Evolutionary conservation across 2,329 filamentous ascomycete species (phyloP).

Genomic region (Diaporthe amygdali): DNA sequence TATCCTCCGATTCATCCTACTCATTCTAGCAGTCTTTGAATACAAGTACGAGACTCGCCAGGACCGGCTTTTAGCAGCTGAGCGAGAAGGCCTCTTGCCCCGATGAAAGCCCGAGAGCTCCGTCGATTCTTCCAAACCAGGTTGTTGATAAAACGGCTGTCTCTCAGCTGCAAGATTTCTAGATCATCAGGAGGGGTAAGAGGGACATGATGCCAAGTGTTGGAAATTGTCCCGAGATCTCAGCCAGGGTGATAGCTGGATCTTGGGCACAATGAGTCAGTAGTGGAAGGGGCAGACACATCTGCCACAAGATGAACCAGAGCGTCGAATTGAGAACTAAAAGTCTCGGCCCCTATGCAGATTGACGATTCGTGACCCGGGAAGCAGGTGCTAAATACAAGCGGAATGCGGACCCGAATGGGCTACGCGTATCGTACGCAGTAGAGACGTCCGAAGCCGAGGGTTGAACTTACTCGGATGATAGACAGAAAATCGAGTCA

Average conservation of each 20-base stretch:
- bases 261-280: background rate
- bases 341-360: background rate
- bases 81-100: constrained; percentile 13
- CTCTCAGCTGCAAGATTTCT: background rate
- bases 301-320: background rate
- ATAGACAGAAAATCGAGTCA: too few species aligned
- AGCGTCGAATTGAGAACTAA: background rate
- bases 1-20: constrained; percentile 11
- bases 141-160: background rate
- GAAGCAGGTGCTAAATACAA: background rate
- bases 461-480: too few species aligned
- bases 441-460: background rate
- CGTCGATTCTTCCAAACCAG: background rate
- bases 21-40: background rate
- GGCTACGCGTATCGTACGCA: background rate
- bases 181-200: background rate
- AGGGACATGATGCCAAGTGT: background rate
- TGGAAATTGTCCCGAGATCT: background rate
- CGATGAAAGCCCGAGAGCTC: background rate
- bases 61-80: constrained; percentile 18
- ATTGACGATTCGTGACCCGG: background rate
- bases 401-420: background rate
- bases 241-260: background rate
- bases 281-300: background rate
- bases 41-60: constrained; percentile 18